These are phyloP conservation scores for Aristolochia fimbriata DNA, from an alignment of 164 flowering plant species.

Conservation along the genomic window DNA sequence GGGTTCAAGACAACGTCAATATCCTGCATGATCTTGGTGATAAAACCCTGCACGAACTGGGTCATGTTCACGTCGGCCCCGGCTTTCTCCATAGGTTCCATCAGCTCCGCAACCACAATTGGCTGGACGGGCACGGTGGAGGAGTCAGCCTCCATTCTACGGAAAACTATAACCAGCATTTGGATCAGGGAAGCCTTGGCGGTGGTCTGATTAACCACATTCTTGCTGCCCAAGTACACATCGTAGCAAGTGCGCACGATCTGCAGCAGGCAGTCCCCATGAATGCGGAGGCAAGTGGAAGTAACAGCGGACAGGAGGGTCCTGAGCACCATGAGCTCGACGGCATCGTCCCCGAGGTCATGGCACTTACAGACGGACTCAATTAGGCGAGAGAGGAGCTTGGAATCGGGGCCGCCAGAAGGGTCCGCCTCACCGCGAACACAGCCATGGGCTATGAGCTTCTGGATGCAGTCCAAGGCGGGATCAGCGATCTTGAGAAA, in stretches of 20 bases:
- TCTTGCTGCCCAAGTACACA: constrained; percentile 77
- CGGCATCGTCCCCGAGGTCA: constrained; percentile 67
- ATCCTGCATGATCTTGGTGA: constrained; percentile 89
- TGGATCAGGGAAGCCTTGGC: constrained; percentile 95
- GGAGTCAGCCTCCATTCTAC: constrained; percentile 99
- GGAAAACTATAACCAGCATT: constrained; percentile 91
- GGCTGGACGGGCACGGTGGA: constrained; percentile 95
- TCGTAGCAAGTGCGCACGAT: constrained; percentile 94
- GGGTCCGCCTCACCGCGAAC: constrained; percentile 87
- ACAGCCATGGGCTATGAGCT: constrained; percentile 65
- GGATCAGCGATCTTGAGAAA: constrained; percentile 76
- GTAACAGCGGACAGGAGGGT: constrained; percentile 83
- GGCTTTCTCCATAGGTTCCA: constrained; percentile 80
- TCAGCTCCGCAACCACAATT: constrained; percentile 91
- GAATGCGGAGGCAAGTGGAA: constrained; percentile 66
- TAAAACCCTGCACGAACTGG: constrained; percentile 89
- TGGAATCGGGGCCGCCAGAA: constrained; percentile 45
- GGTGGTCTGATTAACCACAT: constrained; percentile 89
- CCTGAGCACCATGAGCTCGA: constrained; percentile 65
- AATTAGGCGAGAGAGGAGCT: constrained; percentile 45
- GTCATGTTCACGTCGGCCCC: constrained; percentile 74
- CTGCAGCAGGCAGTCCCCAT: constrained; percentile 85
- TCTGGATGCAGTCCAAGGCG: constrained; percentile 75
- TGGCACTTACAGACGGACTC: constrained; percentile 83
- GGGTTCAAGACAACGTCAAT: constrained; percentile 87